phyloP scores from a whole-genome alignment of 495 filamentous ascomycete species.

The Neurospora tetrasperma region DNA sequence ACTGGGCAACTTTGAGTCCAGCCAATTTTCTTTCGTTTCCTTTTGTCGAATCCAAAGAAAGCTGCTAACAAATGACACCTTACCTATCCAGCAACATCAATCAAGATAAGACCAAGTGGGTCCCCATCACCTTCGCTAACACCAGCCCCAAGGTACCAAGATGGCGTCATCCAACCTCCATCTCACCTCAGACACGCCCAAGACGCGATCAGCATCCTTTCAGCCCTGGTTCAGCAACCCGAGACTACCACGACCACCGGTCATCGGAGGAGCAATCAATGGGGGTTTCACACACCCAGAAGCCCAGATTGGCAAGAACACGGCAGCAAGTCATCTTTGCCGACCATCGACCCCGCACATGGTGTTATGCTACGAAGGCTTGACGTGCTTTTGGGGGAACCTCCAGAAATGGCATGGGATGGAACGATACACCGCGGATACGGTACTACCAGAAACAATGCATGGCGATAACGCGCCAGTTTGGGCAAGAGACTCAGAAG shows the following conservation, averaged over 20 bases:
- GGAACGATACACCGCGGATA: not conserved
- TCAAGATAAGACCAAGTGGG: not conserved
- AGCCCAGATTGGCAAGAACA: not conserved
- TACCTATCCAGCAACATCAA: not conserved
- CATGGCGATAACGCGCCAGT: not conserved
- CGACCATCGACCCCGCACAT: constrained; percentile 4
- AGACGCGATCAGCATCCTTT: not conserved
- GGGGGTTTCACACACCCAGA: not conserved
- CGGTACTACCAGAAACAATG: not conserved
- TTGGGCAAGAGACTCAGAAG: too few species aligned
- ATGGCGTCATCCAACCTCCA: not conserved
- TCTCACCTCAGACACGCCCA: not conserved
- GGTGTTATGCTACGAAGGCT: constrained; percentile 5
- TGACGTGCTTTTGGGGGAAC: not conserved
- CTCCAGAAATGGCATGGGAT: not conserved
- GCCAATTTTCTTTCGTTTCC: not conserved
- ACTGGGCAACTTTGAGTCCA: too few species aligned
- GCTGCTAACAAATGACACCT: not conserved
- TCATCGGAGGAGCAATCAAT: not conserved
- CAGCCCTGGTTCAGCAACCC: not conserved
- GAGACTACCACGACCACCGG: not conserved
- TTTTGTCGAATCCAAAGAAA: too few species aligned
- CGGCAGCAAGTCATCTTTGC: not conserved
- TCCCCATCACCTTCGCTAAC: not conserved
- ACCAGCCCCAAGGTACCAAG: not conserved